Evolutionary conservation across 495 filamentous ascomycete species (phyloP).

Genomic region (Hyaloscypha variabilis): DNA sequence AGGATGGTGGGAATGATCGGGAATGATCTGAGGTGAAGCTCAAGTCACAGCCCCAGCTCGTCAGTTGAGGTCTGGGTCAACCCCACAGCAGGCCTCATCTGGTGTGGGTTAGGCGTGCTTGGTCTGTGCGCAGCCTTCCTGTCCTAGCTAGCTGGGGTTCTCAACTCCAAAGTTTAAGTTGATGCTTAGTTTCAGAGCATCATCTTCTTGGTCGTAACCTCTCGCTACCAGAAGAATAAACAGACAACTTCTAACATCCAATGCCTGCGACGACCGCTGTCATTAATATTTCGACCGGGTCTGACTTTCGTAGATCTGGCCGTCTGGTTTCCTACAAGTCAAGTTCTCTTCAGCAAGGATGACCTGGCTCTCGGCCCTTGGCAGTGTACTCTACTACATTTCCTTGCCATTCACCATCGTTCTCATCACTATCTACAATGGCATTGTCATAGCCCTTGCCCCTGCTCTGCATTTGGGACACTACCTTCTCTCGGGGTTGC

Average conservation of each 20-base stretch:
- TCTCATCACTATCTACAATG: conserved; percentile 10
- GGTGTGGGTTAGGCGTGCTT: not conserved
- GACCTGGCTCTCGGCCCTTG: conserved; percentile 33
- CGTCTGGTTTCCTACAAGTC: not conserved
- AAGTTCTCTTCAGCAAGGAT: conserved; percentile 22
- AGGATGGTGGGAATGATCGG: not conserved
- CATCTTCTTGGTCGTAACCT: no score
- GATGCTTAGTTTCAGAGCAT: not conserved
- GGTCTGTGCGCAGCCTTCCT: not conserved
- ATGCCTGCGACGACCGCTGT: not conserved
- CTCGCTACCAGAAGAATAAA: not conserved
- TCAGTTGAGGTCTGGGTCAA: not conserved
- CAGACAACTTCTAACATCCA: not conserved
- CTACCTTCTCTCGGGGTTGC: conserved; percentile 37
- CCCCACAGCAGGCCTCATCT: not conserved
- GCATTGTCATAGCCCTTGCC: conserved; percentile 38
- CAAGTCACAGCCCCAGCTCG: not conserved
- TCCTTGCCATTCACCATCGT: conserved; percentile 29
- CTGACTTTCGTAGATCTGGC: not conserved
- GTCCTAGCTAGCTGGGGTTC: not conserved
- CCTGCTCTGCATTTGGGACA: conserved; percentile 50
- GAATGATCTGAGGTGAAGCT: not conserved
- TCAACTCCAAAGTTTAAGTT: not conserved
- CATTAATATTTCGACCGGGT: not conserved
- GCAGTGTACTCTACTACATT: conserved; percentile 33